Evolutionary conservation across 1,139 yeast genomes (phyloP).

Genomic region (Candida sanyaensis): DNA sequence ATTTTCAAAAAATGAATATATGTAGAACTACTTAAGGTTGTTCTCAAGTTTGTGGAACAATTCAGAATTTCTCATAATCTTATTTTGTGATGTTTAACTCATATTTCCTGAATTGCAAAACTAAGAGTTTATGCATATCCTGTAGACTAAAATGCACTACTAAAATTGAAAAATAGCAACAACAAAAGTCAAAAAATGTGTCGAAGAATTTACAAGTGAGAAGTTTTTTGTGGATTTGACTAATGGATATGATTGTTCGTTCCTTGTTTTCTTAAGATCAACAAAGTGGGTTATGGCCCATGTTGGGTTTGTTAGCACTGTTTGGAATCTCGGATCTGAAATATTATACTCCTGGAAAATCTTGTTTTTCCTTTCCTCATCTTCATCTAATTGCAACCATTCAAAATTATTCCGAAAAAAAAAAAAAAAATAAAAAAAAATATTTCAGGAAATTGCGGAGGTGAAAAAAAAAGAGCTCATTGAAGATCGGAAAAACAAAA

Average conservation of each 20-base stretch:
- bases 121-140: conserved; percentile 1
- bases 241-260: too few species aligned
- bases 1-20: neutral
- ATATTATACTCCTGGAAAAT: neutral
- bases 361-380: neutral
- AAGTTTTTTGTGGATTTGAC: too few species aligned
- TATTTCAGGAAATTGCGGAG: neutral
- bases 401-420: too few species aligned
- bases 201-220: too few species aligned
- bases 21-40: neutral
- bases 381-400: too few species aligned
- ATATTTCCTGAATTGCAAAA: neutral
- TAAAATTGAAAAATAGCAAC: neutral
- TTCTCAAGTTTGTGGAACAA: neutral
- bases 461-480: neutral
- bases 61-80: neutral
- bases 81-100: neutral
- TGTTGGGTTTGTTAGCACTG: neutral
- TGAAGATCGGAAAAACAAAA: too few species aligned
- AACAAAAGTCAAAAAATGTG: neutral
- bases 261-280: too few species aligned
- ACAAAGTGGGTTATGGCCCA: too few species aligned
- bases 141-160: neutral
- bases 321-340: neutral
- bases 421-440: too few species aligned